A percentile compares a stretch with the other conserved stretches of the same genome.
Conservation (phyloP, 176 grass and related monocot species). For the Aechmea fasciata region DNA sequence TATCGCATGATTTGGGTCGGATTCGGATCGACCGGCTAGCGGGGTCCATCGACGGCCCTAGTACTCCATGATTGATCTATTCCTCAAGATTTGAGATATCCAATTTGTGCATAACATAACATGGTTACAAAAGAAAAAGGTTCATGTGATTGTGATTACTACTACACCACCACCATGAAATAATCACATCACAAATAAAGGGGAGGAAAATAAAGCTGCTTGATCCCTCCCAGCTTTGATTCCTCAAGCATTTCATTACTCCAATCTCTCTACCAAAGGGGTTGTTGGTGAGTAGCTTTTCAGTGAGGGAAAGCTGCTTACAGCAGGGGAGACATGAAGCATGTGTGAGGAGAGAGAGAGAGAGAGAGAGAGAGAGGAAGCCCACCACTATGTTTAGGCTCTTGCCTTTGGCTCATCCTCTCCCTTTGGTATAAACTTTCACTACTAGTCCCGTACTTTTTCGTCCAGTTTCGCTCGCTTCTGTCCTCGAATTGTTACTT, state of each 20-base stretch:
- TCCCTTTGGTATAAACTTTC: neutral
- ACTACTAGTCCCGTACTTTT: too few species aligned
- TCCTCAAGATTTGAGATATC: neutral
- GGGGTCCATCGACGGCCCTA: too few species aligned
- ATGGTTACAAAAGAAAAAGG: constrained; percentile 17
- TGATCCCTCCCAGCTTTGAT: neutral
- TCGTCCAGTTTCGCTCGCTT: too few species aligned
- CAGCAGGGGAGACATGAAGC: constrained; percentile 34
- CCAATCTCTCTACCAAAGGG: neutral
- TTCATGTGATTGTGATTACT: neutral
- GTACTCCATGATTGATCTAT: too few species aligned
- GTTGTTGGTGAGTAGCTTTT: constrained; percentile 26
- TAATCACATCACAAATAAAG: neutral
- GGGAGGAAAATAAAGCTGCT: neutral
- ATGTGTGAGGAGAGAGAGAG: constrained; percentile 20
- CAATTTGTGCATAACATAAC: constrained; percentile 16
- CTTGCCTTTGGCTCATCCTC: constrained; percentile 23
- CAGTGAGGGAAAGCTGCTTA: constrained; percentile 19
- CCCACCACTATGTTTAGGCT: constrained; percentile 7
- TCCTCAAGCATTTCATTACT: neutral
- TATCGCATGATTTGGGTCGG: too few species aligned
- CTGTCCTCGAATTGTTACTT: too few species aligned
- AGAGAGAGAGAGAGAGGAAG: constrained; percentile 5
- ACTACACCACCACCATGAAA: neutral
- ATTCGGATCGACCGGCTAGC: too few species aligned